Evolutionary conservation across 164 flowering plant genomes (phyloP), one percentile per base, ranked within the genome.

Genomic region (Nelumbo lutea): DNA sequence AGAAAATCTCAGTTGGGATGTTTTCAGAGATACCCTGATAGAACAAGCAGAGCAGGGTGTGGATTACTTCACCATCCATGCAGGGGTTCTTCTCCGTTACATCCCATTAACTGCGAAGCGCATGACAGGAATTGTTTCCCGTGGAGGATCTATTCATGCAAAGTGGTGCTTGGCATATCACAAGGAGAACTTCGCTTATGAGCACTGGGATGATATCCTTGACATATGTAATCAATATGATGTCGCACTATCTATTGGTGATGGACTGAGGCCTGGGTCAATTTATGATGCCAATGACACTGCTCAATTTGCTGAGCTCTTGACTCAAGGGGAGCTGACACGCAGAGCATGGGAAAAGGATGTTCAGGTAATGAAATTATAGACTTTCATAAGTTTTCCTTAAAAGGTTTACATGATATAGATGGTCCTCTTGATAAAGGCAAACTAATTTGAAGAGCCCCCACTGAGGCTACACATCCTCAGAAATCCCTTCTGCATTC

Each of bases 31-130:
- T 3, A 96, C 99, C 47, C 78, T 96, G 76, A 91, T 96, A 70
- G 99, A 96, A 78, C 99, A 96, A 81, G 98, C 99, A 72, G 98
- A 93, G 80, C 99, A 96, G 74, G 99, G 99, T 52, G 99, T 96
- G 9, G 99, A 96, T 76, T 96, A 96, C 73, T 96, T 96, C 84
- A 96, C 99, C 4, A 96, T 96, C 58, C 99, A 96, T 83, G 99
- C 99, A 46, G 99, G 99, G 45, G 96, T 96, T 65, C 79, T 96
- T 70, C 91, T 96, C 40, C 83, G 98, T 0, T 96, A 96, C 82
- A 90, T 96, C 65, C 99, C 99, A 7, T 73, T 96, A 68, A 96
- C 99, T 41, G 98, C 98, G 6, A 91, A 93, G 67, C 87, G 99
- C 43, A 96, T 93, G 99, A 96, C 99, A 44, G 99, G 99, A 38